A percentile compares a stretch with the other conserved stretches of the same genome.
Conservation (phyloP, 805 yeast species). For the Sugiyamaella boreocaroliniensis region DNA sequence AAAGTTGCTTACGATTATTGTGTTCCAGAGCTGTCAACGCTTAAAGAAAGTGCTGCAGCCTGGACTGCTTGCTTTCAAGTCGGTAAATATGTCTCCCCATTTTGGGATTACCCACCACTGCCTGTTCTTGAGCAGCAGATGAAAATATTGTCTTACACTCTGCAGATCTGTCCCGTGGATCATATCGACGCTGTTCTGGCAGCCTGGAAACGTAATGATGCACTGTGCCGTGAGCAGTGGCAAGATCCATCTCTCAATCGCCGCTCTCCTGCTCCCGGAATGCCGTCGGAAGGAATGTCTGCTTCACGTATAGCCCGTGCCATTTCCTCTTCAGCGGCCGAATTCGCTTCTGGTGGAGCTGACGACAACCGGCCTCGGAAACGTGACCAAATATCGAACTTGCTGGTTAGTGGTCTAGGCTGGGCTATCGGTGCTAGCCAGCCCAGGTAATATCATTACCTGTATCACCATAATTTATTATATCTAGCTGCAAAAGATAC, state of each 20-base stretch:
- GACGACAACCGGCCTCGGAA: conserved; percentile 27
- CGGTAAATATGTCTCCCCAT: conserved; percentile 49
- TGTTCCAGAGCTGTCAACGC: conserved; percentile 15
- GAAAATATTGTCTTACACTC: conserved; percentile 45
- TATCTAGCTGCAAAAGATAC: background rate
- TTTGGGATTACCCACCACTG: conserved; percentile 38
- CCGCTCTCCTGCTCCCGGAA: background rate
- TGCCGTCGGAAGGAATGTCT: background rate
- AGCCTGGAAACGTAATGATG: conserved; percentile 45
- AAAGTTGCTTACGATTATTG: conserved; percentile 44
- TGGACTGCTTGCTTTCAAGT: conserved; percentile 77
- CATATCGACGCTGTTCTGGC: conserved; percentile 50
- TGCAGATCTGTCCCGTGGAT: conserved; percentile 47
- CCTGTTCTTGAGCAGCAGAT: conserved; percentile 44
- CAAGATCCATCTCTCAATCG: background rate
- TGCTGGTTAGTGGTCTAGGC: conserved; percentile 50
- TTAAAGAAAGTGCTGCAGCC: conserved; percentile 20
- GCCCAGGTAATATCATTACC: background rate
- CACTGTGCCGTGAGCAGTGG: conserved; percentile 8
- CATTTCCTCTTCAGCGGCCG: conserved; percentile 18
- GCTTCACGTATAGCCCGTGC: conserved; percentile 21
- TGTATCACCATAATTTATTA: background rate
- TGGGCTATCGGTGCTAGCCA: conserved; percentile 55
- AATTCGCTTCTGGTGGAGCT: conserved; percentile 15
- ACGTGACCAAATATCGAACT: conserved; percentile 42